Percentiles rank a stretch among this genome's conserved stretches.
phyloP scores from a whole-genome alignment of 768 basidiomycete species.

The Leucocoprinus birnbaumii region DNA sequence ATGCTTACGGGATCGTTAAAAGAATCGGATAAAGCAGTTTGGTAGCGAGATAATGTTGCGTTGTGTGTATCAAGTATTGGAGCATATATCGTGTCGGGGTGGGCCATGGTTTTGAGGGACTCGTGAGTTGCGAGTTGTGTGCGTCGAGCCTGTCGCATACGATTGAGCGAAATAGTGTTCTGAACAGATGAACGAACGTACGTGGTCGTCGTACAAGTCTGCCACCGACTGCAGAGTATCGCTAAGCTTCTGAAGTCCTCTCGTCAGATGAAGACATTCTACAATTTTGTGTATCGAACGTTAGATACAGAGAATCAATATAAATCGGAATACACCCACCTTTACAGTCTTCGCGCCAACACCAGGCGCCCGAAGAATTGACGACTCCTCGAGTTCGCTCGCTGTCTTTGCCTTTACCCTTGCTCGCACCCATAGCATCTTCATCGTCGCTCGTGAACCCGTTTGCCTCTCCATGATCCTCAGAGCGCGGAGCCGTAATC shows the following conservation, averaged over 20 bases:
- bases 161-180: not conserved
- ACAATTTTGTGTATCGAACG: no score
- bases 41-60: slow-evolving; percentile 65
- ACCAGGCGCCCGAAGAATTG: slow-evolving; percentile 80
- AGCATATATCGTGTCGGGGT: slow-evolving; percentile 71
- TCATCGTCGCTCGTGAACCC: slow-evolving; percentile 34
- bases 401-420: no score
- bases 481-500: slow-evolving; percentile 61
- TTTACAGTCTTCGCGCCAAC: slow-evolving; percentile 68
- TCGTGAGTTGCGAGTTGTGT: slow-evolving; percentile 77
- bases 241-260: slow-evolving; percentile 71
- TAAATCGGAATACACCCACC: slow-evolving; percentile 34
- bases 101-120: slow-evolving; percentile 69
- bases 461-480: slow-evolving; percentile 41
- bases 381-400: slow-evolving; percentile 39
- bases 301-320: no score
- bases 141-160: slow-evolving; percentile 58
- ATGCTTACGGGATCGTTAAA: slow-evolving; percentile 12
- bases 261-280: slow-evolving; percentile 80
- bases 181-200: slow-evolving; percentile 27
- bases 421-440: slow-evolving; percentile 41
- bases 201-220: slow-evolving; percentile 78
- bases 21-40: slow-evolving; percentile 38
- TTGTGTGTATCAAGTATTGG: slow-evolving; percentile 76
- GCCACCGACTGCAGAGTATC: slow-evolving; percentile 74